Percentiles rank a stretch among this genome's conserved stretches.
Conservation (phyloP, 306 rosid genomes). For the Cucurbita maxima region DNA sequence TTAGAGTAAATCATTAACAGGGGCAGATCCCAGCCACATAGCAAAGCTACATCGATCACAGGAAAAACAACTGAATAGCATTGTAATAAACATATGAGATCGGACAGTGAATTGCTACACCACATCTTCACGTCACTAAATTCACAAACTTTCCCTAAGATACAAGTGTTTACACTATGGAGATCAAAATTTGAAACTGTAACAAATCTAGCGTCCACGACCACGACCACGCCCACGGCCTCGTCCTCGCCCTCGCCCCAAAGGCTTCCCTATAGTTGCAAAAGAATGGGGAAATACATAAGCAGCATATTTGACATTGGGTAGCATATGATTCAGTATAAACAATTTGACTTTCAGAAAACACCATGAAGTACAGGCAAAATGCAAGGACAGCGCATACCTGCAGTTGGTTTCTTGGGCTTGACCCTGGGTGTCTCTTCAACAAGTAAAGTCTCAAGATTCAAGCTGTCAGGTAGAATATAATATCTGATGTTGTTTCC, state of each 20-base stretch:
- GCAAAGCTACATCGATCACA: not conserved
- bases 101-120: not conserved
- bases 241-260: constrained; percentile 82
- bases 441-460: constrained; percentile 61
- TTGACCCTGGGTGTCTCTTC: constrained; percentile 81
- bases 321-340: not conserved
- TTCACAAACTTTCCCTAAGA: not conserved
- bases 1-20: not conserved
- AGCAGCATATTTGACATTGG: not conserved
- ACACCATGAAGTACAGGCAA: not conserved
- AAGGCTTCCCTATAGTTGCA: constrained; percentile 47
- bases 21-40: not conserved
- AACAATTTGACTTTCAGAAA: not conserved
- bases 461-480: constrained; percentile 61
- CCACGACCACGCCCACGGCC: constrained; percentile 85
- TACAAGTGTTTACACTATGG: constrained; percentile 5
- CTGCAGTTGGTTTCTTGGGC: constrained; percentile 96
- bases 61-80: not conserved
- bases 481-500: constrained; percentile 87
- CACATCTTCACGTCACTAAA: not conserved
- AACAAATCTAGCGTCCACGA: constrained; percentile 31
- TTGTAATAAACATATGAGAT: constrained; percentile 1
- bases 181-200: constrained; percentile 17
- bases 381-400: constrained; percentile 19
- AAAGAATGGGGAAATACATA: constrained; percentile 8